Base-by-base conservation (phyloP, 169 alveolate species). In the Plasmodium gallinaceum region DNA sequence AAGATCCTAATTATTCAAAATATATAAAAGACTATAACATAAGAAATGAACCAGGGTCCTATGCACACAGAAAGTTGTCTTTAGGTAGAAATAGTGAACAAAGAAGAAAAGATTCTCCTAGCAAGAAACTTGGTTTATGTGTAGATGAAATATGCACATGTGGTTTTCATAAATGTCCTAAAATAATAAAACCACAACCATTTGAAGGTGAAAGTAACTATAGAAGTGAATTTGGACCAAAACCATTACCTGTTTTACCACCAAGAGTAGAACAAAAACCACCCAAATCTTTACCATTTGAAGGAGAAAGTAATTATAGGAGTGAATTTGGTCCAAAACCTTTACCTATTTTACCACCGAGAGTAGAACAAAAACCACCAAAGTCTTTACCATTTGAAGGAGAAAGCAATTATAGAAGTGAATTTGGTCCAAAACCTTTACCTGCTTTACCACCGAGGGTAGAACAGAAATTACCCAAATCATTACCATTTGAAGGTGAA, bases 111-210 rank as follows among this genome's bases (percentile, higher is more conserved):
- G 88, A 85, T 24, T 88, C 94, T 42, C 95, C 95, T 26, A 83
- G 93, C 24, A 74, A 58, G 54, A 76, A 68, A 71, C 93, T 92
- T 12, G 95, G 95, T 18, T 89, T 83, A 48, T 93, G 95, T 68
- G 94, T 93, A 58, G 95, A 93, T 26, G 95, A 93, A 65, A 83
- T 93, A 22, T 93, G 95, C 60, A 93, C 92, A 10, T 93, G 95
- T 60, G 94, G 94, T 8, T 88, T 74, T 88, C 95, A 93, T 68
- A 88, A 43, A 64, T 93, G 95, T 60, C 78, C 90, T 32, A 88
- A 91, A 71, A 61, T 88, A 32, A 61, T 66, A 62, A 78, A 72
- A 24, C 68, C 93, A 18, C 24, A 85, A 57, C 94, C 95, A 16
- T 93, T 93, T 78, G 93, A 73, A 68, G 95, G 95, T 16, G 92